These are phyloP conservation scores for Coemansia sp. DNA, from an alignment of 192 early-diverging fungal genomes.

Conservation along the genomic window DNA sequence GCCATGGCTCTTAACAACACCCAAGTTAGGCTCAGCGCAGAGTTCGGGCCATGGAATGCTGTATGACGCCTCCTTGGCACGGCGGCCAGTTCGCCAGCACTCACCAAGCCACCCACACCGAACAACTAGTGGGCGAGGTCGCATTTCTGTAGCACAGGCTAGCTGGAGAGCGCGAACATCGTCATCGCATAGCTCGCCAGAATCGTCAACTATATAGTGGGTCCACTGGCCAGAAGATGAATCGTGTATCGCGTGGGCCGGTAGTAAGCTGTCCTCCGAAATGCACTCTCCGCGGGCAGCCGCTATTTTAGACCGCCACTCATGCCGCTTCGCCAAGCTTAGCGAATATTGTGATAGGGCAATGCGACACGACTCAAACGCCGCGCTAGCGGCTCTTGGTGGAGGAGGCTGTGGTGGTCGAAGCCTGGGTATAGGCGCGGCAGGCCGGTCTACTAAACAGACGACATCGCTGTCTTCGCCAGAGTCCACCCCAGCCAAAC, in stretches of 20 bases:
- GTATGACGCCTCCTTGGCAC: slow-evolving; percentile 8
- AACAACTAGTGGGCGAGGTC: slow-evolving; percentile 3
- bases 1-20: neutral
- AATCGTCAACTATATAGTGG: slow-evolving; percentile 31
- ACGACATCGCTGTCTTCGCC: slow-evolving; percentile 8
- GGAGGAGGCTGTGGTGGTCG: neutral
- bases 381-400: neutral
- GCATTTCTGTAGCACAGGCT: neutral
- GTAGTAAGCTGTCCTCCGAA: neutral
- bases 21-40: neutral
- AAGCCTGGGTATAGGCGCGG: neutral
- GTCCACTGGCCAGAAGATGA: slow-evolving; percentile 9
- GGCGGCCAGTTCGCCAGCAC: slow-evolving; percentile 19
- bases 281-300: slow-evolving; percentile 16
- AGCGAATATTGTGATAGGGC: slow-evolving; percentile 23
- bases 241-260: neutral
- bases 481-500: neutral
- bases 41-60: slow-evolving; percentile 6
- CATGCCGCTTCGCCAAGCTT: slow-evolving; percentile 11
- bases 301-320: slow-evolving; percentile 19
- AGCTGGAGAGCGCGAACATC: slow-evolving; percentile 4
- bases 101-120: slow-evolving; percentile 20
- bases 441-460: neutral
- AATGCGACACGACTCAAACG: slow-evolving; percentile 23
- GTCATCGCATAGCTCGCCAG: slow-evolving; percentile 16